Evolutionary conservation across 2,329 filamentous ascomycete species (phyloP).

Genomic region (Talaromyces sp.): DNA sequence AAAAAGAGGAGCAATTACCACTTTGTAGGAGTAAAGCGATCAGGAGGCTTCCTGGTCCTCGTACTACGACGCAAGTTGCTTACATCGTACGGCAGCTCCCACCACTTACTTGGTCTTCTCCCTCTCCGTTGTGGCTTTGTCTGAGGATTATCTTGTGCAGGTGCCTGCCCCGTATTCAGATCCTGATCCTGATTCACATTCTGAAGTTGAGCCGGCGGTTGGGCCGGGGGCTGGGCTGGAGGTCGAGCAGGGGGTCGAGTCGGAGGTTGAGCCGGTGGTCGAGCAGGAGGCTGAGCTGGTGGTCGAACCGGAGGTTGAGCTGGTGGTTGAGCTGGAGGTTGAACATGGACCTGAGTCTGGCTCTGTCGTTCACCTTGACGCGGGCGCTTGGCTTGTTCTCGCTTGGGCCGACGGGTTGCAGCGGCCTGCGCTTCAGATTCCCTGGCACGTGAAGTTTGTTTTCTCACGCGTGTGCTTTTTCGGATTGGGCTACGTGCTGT

Average conservation of each 20-base stretch:
- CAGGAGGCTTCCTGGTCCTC: constrained; percentile 6
- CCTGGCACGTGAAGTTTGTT: background rate
- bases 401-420: background rate
- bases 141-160: background rate
- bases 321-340: background rate
- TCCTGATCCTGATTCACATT: background rate
- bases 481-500: background rate
- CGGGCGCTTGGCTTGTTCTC: background rate
- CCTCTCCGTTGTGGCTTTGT: background rate
- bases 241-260: background rate
- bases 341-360: background rate
- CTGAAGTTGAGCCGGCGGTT: background rate
- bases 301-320: background rate
- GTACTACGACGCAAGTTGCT: background rate
- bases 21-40: background rate
- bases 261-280: background rate
- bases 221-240: background rate
- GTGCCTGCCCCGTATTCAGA: background rate
- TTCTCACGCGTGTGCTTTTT: background rate
- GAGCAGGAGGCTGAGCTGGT: background rate
- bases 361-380: background rate
- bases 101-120: background rate
- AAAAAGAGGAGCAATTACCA: background rate
- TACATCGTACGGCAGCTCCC: background rate
- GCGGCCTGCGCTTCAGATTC: background rate